A percentile compares a stretch with the other conserved stretches of the same genome.
Conservation (phyloP, 495 filamentous ascomycete species). For the Podospora bellae-mahoneyi region DNA sequence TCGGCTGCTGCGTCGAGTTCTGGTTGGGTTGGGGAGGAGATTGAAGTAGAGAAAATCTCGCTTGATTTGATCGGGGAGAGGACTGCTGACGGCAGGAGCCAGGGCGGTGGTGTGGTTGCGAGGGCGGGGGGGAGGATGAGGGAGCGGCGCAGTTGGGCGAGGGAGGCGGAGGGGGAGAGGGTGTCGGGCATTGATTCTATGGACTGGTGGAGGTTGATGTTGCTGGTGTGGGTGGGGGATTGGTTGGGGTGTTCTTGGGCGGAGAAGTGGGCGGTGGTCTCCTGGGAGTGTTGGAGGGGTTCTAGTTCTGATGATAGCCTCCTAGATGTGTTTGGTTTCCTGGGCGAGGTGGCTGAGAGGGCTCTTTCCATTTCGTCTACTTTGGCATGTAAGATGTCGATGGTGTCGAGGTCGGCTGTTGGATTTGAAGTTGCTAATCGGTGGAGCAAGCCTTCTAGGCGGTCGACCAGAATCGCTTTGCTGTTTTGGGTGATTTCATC, state of each 20-base stretch:
- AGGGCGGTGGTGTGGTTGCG: background rate
- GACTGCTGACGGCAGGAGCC: conserved; percentile 10
- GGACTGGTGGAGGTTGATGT: background rate
- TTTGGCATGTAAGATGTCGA: conserved; percentile 39
- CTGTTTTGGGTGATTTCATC: conserved; percentile 38
- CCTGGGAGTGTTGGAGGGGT: background rate
- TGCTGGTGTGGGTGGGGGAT: background rate
- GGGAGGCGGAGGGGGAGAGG: conserved; percentile 7
- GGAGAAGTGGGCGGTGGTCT: too few species aligned
- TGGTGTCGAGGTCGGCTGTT: conserved; percentile 25
- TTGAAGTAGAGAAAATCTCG: conserved; percentile 13
- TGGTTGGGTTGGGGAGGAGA: conserved; percentile 3
- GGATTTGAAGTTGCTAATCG: conserved; percentile 27
- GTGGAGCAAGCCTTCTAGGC: conserved; percentile 46
- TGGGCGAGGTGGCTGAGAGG: conserved; percentile 16
- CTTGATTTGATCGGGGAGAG: conserved; percentile 9
- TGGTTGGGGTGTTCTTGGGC: background rate
- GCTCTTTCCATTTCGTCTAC: conserved; percentile 48
- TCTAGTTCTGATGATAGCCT: background rate
- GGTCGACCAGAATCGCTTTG: conserved; percentile 47
- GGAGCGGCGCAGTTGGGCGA: background rate
- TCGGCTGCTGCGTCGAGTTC: conserved; percentile 20
- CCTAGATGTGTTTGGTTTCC: background rate
- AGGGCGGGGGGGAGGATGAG: background rate
- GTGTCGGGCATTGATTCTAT: conserved; percentile 10